phyloP scores from a whole-genome alignment of 495 filamentous ascomycete species.

The Rostrohypoxylon terebratum region DNA sequence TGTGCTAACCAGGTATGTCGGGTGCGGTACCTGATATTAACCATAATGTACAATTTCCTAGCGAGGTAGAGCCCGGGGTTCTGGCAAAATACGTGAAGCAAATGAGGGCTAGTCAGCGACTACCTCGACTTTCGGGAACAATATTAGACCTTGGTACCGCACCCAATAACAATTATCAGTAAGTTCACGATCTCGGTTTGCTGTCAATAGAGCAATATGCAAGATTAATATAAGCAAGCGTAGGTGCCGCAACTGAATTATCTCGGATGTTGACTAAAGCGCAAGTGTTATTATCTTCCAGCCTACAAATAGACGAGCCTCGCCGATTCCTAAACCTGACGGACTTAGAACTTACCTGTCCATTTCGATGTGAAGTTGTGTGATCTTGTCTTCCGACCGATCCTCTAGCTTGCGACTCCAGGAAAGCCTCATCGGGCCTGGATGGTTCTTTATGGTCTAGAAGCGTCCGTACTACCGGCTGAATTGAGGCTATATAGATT shows the following conservation, averaged over 20 bases:
- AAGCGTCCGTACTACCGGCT: constrained; percentile 26
- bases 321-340: not conserved
- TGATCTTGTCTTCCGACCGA: constrained; percentile 13
- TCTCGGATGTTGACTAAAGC: not conserved
- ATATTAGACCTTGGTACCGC: no score
- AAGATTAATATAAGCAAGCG: not conserved
- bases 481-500: constrained; percentile 39
- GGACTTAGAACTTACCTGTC: not conserved
- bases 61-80: constrained; percentile 14
- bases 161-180: not conserved
- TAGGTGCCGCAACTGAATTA: not conserved
- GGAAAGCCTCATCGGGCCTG: constrained; percentile 29
- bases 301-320: constrained; percentile 9
- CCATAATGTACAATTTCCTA: constrained; percentile 20
- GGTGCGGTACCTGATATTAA: constrained; percentile 11
- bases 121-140: not conserved
- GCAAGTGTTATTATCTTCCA: not conserved
- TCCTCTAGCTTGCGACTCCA: constrained; percentile 8
- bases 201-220: not conserved
- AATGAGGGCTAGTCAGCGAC: constrained; percentile 1
- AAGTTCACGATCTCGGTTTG: not conserved
- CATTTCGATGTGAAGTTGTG: constrained; percentile 15
- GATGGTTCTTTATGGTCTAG: constrained; percentile 34
- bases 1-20: not conserved
- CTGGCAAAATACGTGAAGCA: constrained; percentile 37